These are phyloP conservation scores for Ostreobium quekettii DNA, from an alignment of 139 green algal species.

Conservation along the genomic window DNA sequence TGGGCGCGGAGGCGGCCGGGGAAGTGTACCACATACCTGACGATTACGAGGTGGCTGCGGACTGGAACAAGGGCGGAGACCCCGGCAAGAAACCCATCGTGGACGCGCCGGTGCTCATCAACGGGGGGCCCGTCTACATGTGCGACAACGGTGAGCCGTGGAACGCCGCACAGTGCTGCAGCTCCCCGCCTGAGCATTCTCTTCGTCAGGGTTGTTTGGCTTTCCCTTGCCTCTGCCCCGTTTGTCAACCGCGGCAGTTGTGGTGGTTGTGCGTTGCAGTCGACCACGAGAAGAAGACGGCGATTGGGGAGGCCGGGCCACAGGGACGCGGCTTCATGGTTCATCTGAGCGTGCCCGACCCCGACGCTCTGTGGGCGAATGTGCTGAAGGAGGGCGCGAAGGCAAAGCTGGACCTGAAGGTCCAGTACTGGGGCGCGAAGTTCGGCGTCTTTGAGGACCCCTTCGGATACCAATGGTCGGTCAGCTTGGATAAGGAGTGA, in stretches of 20 bases:
- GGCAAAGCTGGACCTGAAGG: neutral
- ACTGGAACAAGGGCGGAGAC: neutral
- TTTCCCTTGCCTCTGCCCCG: no score
- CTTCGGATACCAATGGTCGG: neutral
- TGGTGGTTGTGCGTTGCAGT: no score
- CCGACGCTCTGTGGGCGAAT: neutral
- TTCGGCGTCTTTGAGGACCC: neutral
- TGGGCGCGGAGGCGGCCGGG: neutral
- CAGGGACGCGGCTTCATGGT: neutral
- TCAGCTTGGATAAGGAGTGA: no score
- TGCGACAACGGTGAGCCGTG: neutral
- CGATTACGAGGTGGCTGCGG: neutral
- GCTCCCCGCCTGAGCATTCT: neutral
- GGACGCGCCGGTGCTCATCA: neutral
- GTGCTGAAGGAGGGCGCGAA: neutral
- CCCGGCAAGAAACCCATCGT: no score
- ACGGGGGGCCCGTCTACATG: neutral
- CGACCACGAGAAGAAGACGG: no score
- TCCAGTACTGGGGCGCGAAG: neutral
- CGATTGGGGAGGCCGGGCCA: neutral
- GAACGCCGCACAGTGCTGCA: neutral
- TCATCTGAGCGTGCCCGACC: neutral
- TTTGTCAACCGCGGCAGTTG: no score
- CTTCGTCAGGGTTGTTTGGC: no score
- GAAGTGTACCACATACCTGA: neutral